Conservation (phyloP, 2,329 filamentous ascomycete species). For the Rasamsonia emersonii region DNA sequence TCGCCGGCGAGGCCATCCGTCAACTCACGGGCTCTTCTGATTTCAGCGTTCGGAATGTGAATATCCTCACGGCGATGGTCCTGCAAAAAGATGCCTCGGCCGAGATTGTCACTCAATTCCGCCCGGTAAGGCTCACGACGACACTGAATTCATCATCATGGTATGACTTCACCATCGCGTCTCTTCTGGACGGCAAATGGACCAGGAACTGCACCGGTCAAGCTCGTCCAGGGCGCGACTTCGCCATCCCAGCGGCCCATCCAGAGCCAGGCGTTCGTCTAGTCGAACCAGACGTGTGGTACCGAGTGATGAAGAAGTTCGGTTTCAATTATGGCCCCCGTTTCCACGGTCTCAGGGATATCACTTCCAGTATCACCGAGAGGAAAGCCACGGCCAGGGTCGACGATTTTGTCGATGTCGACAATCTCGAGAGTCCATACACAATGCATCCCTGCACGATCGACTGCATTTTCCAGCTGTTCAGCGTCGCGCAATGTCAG, state of each 20-base stretch:
- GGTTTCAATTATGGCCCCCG: slow-evolving; percentile 1
- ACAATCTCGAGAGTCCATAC: neutral
- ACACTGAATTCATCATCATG: neutral
- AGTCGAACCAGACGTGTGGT: slow-evolving; percentile 3
- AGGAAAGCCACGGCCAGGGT: neutral
- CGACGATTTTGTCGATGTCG: neutral
- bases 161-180: slow-evolving; percentile 1
- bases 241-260: neutral
- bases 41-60: slow-evolving; percentile 1
- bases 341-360: neutral
- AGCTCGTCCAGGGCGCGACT: neutral
- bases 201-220: slow-evolving; percentile 2
- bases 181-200: neutral
- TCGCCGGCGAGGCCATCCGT: slow-evolving; percentile 20
- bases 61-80: neutral
- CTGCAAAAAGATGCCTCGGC: neutral
- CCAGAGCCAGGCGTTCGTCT: neutral
- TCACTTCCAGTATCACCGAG: neutral
- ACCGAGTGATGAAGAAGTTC: neutral
- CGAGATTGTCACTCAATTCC: slow-evolving; percentile 1
- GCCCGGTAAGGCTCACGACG: neutral
- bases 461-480: slow-evolving; percentile 2
- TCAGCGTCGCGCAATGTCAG: neutral
- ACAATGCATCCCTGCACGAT: slow-evolving; percentile 1
- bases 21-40: slow-evolving; percentile 12